A percentile compares a stretch with the other conserved stretches of the same genome.
Conservation (phyloP, 495 filamentous ascomycete species). For the Tuber aestivum region DNA sequence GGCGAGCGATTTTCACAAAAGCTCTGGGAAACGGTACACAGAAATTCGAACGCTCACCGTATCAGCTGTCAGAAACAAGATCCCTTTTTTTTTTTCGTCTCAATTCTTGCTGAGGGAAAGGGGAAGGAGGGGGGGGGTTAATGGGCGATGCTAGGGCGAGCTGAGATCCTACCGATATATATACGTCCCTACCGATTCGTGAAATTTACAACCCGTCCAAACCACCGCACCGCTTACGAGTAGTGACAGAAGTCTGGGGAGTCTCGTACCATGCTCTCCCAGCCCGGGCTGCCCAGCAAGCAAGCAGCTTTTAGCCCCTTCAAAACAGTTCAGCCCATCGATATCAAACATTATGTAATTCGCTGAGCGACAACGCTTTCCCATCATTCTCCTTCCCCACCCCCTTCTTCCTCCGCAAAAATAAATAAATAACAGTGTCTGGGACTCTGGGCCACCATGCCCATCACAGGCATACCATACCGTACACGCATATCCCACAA, state of each 20-base stretch:
- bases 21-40: not conserved
- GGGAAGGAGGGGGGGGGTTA: not conserved
- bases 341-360: conserved; percentile 1
- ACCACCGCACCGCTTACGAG: not conserved
- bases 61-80: not conserved
- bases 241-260: not conserved
- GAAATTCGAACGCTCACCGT: not conserved
- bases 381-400: too few species aligned
- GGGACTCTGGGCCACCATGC: not conserved
- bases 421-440: not conserved
- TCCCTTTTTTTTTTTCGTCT: not conserved
- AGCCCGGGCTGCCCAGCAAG: not conserved
- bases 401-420: not conserved
- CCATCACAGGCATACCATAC: not conserved
- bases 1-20: conserved; percentile 4
- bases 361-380: not conserved
- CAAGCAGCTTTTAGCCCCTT: too few species aligned
- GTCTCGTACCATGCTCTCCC: not conserved
- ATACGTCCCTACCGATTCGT: not conserved
- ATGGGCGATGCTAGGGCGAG: not conserved
- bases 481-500: too few species aligned
- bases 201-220: not conserved
- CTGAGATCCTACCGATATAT: conserved; percentile 3
- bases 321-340: not conserved
- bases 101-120: not conserved